Percentiles rank a stretch among this genome's conserved stretches.
Evolutionary conservation across 305 asterid species (phyloP).

Genomic region (Striga hermonthica): DNA sequence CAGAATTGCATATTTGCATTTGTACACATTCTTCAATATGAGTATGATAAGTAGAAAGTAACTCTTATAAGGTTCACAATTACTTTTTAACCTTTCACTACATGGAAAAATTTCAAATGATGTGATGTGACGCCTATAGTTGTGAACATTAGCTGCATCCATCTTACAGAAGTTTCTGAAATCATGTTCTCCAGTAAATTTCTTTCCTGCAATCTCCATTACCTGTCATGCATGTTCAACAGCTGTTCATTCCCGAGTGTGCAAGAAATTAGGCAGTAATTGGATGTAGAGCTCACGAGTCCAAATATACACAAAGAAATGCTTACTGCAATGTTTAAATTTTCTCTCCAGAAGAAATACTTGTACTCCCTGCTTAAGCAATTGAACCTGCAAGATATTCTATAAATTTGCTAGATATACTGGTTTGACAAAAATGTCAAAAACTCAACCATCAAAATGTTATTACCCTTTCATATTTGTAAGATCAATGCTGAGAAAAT

Average conservation of each 20-base stretch:
- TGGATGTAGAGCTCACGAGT: slow-evolving; percentile 15
- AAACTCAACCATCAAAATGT: slow-evolving; percentile 17
- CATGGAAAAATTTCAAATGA: slow-evolving; percentile 60
- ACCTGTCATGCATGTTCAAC: slow-evolving; percentile 45
- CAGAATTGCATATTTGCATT: slow-evolving; percentile 11
- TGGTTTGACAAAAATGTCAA: neutral
- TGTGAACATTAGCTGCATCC: slow-evolving; percentile 94
- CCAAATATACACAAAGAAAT: slow-evolving; percentile 29
- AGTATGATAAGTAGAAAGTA: neutral
- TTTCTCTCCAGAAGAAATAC: slow-evolving; percentile 89
- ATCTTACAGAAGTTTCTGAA: slow-evolving; percentile 97
- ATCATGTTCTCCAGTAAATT: slow-evolving; percentile 90
- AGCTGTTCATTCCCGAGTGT: slow-evolving; percentile 25
- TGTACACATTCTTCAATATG: slow-evolving; percentile 7
- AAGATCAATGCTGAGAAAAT: slow-evolving; percentile 5
- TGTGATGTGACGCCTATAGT: slow-evolving; percentile 57
- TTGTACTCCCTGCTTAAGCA: slow-evolving; percentile 86
- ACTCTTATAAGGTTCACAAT: slow-evolving; percentile 22
- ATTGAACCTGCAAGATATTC: slow-evolving; percentile 68
- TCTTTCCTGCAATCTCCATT: slow-evolving; percentile 79
- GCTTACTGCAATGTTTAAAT: slow-evolving; percentile 59
- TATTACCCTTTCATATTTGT: slow-evolving; percentile 19
- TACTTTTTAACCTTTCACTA: slow-evolving; percentile 63
- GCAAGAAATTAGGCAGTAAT: slow-evolving; percentile 21
- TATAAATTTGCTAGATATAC: slow-evolving; percentile 17